phyloP scores from a whole-genome alignment of 495 filamentous ascomycete genomes.

The Neurospora sp. region DNA sequence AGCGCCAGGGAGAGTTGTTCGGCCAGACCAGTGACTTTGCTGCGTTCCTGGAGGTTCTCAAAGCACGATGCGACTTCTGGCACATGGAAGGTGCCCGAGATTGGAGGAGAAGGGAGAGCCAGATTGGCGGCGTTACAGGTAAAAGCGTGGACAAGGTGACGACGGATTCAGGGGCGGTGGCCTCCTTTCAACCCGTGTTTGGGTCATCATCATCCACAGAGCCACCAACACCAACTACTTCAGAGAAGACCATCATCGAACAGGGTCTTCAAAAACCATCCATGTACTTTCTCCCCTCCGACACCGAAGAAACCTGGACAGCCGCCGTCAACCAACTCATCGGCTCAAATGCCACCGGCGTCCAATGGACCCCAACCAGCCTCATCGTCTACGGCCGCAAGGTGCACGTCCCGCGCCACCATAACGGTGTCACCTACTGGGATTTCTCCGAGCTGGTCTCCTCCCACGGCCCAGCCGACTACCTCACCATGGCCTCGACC shows the following conservation, averaged over 20 bases:
- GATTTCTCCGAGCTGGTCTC: conserved; percentile 50
- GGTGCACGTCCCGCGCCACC: conserved; percentile 39
- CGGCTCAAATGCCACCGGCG: not conserved
- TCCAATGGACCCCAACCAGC: conserved; percentile 35
- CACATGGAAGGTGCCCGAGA: conserved; percentile 58
- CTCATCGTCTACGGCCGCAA: conserved; percentile 51
- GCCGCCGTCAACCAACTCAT: not conserved
- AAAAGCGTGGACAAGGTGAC: not conserved
- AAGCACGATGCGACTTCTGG: conserved; percentile 60
- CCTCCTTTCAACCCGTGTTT: not conserved
- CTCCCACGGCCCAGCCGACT: conserved; percentile 58
- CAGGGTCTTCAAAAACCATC: conserved; percentile 9
- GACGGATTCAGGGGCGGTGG: not conserved
- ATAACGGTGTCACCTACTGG: conserved; percentile 41
- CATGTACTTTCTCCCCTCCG: conserved; percentile 23
- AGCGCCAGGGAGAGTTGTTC: conserved; percentile 28
- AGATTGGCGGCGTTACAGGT: conserved; percentile 7
- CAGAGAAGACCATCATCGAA: not conserved
- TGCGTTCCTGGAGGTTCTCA: conserved; percentile 55
- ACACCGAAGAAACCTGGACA: conserved; percentile 13
- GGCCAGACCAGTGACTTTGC: conserved; percentile 53
- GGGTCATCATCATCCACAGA: not conserved
- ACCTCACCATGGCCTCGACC: conserved; percentile 57
- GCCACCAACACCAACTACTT: not conserved
- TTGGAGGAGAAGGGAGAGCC: conserved; percentile 46